These are phyloP conservation scores for Trichosphaerium sp. DNA, from an alignment of 78 protist genomes.

Conservation along the genomic window DNA sequence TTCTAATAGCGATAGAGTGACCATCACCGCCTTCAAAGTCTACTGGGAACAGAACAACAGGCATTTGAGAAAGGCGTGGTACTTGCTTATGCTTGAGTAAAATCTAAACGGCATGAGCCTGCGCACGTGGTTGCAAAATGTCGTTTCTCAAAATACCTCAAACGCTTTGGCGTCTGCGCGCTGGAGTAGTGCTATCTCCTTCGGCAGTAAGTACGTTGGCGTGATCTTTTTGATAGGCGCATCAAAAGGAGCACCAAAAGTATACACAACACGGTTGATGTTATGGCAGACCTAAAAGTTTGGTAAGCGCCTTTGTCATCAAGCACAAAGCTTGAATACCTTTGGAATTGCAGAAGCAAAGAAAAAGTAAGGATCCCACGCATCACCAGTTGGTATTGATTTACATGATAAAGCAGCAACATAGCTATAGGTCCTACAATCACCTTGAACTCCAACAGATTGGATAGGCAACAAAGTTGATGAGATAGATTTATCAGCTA, in stretches of 20 bases:
- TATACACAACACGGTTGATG: constrained; percentile 64
- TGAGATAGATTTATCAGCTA: too few species aligned
- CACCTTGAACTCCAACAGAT: constrained; percentile 93
- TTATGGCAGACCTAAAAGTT: constrained; percentile 49
- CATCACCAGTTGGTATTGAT: too few species aligned
- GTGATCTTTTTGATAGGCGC: constrained; percentile 38
- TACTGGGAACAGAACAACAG: constrained; percentile 60
- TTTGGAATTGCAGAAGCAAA: constrained; percentile 65
- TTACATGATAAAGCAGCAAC: constrained; percentile 34
- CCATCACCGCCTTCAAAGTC: constrained; percentile 24
- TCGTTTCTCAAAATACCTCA: too few species aligned
- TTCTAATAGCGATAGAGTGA: constrained; percentile 68
- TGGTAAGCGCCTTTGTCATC: too few species aligned
- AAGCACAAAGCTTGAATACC: not conserved
- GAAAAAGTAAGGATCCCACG: constrained; percentile 39
- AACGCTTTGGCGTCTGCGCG: constrained; percentile 65
- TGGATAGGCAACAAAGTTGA: constrained; percentile 64
- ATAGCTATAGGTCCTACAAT: constrained; percentile 80
- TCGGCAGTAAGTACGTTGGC: constrained; percentile 43
- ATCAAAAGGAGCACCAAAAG: constrained; percentile 44
- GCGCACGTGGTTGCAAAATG: too few species aligned
- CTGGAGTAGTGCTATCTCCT: constrained; percentile 53
- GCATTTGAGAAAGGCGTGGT: constrained; percentile 61
- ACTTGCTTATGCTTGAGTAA: constrained; percentile 34
- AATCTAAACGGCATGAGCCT: constrained; percentile 37